Conservation (phyloP, 441 rosid genomes). For the Kokia cookei region DNA sequence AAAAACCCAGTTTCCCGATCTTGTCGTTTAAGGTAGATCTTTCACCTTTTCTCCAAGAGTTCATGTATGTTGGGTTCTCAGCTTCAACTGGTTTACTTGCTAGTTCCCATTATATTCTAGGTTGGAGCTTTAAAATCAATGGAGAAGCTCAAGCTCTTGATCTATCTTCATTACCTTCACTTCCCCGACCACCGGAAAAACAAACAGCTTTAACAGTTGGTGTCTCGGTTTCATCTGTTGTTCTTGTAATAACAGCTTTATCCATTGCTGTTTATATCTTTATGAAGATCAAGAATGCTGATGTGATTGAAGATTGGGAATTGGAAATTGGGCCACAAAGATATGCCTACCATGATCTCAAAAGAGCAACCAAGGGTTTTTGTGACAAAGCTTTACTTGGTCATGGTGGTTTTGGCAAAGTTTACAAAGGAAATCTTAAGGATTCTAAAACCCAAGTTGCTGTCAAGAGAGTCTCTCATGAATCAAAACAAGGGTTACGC, state of each 20-base stretch:
- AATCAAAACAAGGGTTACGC: conserved; percentile 68
- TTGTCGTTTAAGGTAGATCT: conserved; percentile 49
- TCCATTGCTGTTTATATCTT: conserved; percentile 8
- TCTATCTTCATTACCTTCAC: conserved; percentile 52
- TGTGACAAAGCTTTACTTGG: conserved; percentile 56
- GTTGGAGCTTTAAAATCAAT: conserved; percentile 65
- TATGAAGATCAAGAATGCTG: conserved; percentile 42
- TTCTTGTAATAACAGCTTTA: conserved; percentile 9
- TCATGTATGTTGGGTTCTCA: conserved; percentile 75
- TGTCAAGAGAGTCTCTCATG: conserved; percentile 66
- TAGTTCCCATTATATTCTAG: conserved; percentile 58
- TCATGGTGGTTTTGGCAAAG: conserved; percentile 68
- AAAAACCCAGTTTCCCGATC: conserved; percentile 42
- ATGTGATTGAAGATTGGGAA: conserved; percentile 66
- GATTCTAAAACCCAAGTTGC: conserved; percentile 48
- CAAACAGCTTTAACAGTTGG: conserved; percentile 20
- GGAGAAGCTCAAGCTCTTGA: conserved; percentile 37
- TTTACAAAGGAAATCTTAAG: conserved; percentile 56
- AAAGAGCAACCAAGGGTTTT: conserved; percentile 58
- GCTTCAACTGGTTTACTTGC: conserved; percentile 77
- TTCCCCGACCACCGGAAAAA: conserved; percentile 26
- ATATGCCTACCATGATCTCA: conserved; percentile 52
- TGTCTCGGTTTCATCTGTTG: conserved; percentile 23
- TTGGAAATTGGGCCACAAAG: conserved; percentile 64
- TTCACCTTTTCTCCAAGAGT: conserved; percentile 31